These are phyloP conservation scores for Phytophthora crassamura DNA, from an alignment of 352 stramenopile species.

Conservation along the genomic window DNA sequence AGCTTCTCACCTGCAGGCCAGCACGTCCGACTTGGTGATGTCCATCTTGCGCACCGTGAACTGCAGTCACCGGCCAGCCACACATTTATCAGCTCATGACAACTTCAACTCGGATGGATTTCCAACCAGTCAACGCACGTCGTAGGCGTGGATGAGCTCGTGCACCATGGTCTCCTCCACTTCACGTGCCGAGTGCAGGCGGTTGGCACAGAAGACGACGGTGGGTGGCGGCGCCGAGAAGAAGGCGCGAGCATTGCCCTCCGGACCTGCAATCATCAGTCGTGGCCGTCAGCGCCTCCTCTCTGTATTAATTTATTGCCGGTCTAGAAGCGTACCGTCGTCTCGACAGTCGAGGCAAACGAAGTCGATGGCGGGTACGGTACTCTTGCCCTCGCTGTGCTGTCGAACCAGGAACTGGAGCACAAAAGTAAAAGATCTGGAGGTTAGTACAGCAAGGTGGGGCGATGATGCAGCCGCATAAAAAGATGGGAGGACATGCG, in stretches of 20 bases:
- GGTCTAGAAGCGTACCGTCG: slow-evolving; percentile 45
- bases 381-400: slow-evolving; percentile 33
- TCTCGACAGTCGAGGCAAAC: slow-evolving; percentile 80
- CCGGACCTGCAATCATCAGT: slow-evolving; percentile 55
- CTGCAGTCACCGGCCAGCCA: slow-evolving; percentile 27
- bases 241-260: slow-evolving; percentile 80
- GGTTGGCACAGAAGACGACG: slow-evolving; percentile 85
- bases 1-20: slow-evolving; percentile 71
- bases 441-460: background rate
- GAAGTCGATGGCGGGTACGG: slow-evolving; percentile 59
- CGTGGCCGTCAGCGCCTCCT: background rate
- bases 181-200: slow-evolving; percentile 70
- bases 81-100: background rate
- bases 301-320: background rate
- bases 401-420: slow-evolving; percentile 58
- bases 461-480: background rate
- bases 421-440: background rate
- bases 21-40: slow-evolving; percentile 78
- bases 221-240: slow-evolving; percentile 85
- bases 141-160: slow-evolving; percentile 87
- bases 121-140: slow-evolving; percentile 48
- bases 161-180: slow-evolving; percentile 88
- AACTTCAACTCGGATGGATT: slow-evolving; percentile 9
- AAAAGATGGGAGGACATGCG: slow-evolving; percentile 5
- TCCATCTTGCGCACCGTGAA: slow-evolving; percentile 89